Percentiles rank a stretch among this genome's conserved stretches.
phyloP scores from a whole-genome alignment of 202 grass and related monocot genomes.

The Digitaria exilis region DNA sequence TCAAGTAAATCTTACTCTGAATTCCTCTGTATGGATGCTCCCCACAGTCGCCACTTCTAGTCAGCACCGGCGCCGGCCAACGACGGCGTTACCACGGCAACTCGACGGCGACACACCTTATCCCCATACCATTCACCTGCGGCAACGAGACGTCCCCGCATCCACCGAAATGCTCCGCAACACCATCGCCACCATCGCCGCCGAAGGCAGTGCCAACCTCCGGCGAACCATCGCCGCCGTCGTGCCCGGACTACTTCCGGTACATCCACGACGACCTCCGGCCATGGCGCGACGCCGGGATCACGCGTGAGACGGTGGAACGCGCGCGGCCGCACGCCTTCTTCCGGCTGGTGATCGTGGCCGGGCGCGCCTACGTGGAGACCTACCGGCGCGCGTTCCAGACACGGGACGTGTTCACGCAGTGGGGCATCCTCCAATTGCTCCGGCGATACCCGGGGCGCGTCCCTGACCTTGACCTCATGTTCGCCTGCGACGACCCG shows the following conservation, averaged over 20 bases:
- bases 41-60: constrained; percentile 28
- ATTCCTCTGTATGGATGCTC: neutral
- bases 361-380: constrained; percentile 61
- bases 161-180: neutral
- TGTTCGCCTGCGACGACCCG: constrained; percentile 69
- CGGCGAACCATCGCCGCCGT: neutral
- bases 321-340: constrained; percentile 37
- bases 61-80: neutral
- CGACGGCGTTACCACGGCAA: constrained; percentile 2
- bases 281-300: constrained; percentile 53
- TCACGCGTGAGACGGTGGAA: constrained; percentile 58
- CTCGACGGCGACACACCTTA: neutral
- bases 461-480: constrained; percentile 65
- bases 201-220: too few species aligned
- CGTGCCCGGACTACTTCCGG: constrained; percentile 70
- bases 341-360: constrained; percentile 63
- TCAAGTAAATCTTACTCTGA: neutral
- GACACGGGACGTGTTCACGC: constrained; percentile 61
- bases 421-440: constrained; percentile 70
- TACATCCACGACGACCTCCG: constrained; percentile 73
- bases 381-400: constrained; percentile 54
- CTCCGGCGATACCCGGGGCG: constrained; percentile 53
- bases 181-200: neutral
- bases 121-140: constrained; percentile 27
- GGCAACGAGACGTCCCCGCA: constrained; percentile 13